A percentile compares a stretch with the other conserved stretches of the same genome.
phyloP scores from a whole-genome alignment of 306 rosid genomes.

The Castanea mollissima region DNA sequence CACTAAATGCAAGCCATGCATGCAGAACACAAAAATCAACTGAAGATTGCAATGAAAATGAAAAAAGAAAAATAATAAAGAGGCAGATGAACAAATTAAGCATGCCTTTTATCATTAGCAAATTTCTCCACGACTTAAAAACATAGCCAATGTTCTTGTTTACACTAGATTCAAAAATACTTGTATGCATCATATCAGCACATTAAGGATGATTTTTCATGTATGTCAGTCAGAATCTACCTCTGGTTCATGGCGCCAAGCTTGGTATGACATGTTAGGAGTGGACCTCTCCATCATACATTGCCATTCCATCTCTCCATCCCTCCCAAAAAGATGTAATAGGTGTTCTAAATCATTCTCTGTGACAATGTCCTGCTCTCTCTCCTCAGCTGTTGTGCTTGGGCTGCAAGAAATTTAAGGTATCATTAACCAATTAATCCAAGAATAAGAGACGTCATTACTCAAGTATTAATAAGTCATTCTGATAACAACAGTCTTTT shows the following conservation, averaged over 20 bases:
- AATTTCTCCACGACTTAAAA: not conserved
- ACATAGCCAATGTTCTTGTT: not conserved
- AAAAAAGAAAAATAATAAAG: not conserved
- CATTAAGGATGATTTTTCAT: constrained; percentile 16
- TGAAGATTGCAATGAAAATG: not conserved
- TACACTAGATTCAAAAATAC: constrained; percentile 8
- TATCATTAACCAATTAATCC: constrained; percentile 26
- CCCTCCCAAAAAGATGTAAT: constrained; percentile 68
- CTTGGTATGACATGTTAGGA: constrained; percentile 73
- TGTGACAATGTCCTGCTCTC: constrained; percentile 54
- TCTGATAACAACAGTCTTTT: not conserved
- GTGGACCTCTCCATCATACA: constrained; percentile 80
- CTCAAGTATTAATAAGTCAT: constrained; percentile 7
- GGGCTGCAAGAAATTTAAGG: constrained; percentile 28
- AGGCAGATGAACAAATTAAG: not conserved
- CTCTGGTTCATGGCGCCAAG: constrained; percentile 98
- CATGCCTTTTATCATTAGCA: not conserved
- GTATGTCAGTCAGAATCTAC: constrained; percentile 35
- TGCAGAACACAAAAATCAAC: not conserved
- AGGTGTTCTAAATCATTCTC: constrained; percentile 80
- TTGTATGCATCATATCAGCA: not conserved
- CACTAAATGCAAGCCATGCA: not conserved
- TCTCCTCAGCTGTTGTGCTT: constrained; percentile 38
- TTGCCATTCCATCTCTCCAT: constrained; percentile 86
- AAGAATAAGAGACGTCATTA: constrained; percentile 15